Evolutionary conservation across 2,329 filamentous ascomycete genomes (phyloP), one percentile per base, ranked within the genome.

Genomic region (Graphilbum sp.): DNA sequence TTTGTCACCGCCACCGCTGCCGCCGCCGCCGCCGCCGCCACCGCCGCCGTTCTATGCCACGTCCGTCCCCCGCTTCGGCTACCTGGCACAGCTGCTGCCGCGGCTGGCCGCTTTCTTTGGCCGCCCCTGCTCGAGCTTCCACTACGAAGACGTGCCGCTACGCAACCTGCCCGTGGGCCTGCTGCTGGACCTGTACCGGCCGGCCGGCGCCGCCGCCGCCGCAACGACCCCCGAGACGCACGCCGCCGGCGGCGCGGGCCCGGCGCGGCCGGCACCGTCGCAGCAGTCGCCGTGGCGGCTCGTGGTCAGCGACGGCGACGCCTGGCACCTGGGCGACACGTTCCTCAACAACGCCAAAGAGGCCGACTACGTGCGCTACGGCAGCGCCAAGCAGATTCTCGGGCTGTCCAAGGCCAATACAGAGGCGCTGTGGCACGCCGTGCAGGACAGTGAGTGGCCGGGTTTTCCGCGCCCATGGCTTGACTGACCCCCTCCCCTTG

Each of bases 381-480:
- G 86, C 33, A 90, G 81, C 38, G 85, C 84, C 15, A 86, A 88
- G 54, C 79, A 81, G 43, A 87, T 93, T 51, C 93, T 94, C 84
- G 79, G 76, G 38, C 63, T 95, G 50, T 85, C 79, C 43, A 87
- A 86, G 54, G 75, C 82, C 34, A 77, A 93, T 54, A 90, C 83
- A 13, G 83, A 77, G 8, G 72, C 79, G 24, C 65, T 95, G 25
- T 95, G 87, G 85, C 70, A 77, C 46, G 71, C 82, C 10, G 82
- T 93, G 32, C 68, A 79, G 54, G 72, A 81, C 47, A 81, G 73
- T 79, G 58, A 44, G 67, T 56, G 21, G 16, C 7, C 16, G 5
- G n/a, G n/a, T 32, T 12, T 32, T 7, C 6, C 5, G 15, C 16
- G n/a, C 7, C 17, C 13, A 5, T 5, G 16, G 6, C 7, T 33